Evolutionary conservation across 176 grass and related monocot species (phyloP), one percentile per base, ranked within the genome.

Genomic region (Eragrostis curvula): DNA sequence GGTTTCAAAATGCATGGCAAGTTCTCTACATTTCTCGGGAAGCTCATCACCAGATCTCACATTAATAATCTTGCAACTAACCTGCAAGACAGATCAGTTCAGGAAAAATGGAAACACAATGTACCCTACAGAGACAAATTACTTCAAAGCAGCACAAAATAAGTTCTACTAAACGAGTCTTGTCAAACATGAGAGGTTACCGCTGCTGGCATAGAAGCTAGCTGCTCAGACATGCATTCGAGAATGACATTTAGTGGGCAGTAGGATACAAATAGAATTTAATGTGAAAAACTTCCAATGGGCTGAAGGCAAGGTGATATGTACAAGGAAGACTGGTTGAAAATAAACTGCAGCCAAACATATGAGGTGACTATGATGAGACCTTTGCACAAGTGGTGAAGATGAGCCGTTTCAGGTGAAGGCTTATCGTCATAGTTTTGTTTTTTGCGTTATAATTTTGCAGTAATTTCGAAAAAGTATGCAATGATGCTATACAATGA

Each of bases 11-110:
- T 98, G 96, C 64, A 78, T 88, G 12, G 96, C 84, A 66, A 98
- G 85, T 88, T 98, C 96, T 87, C 92, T 92, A 73, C 92, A 98
- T 89, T 93, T 98, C 89, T 95, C 96, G 72, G 96, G 96, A 91
- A 98, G 92, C 72, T 98, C 96, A 62, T 98, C 92, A 39, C 96
- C 96, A 45, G 96, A 98, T 80, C 92, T 98, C 72, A 98, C 92
- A 81, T 91, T 98, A 46, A 93, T 95, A 78, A 98, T 89, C 82
- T 98, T 98, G 79, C 87, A 95, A 85, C 85, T 91, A 69, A 86
- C 92, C 95, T 98, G 92, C 53, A 44, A 36, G 9, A 86, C 77
- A 12, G 36, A 66, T 64, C 47, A 40, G 57, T 52, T 76, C 68
- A 87, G 74, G 23, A 17, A 60, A 52, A 15, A 73, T 25, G 51